phyloP scores from a whole-genome alignment of 768 basidiomycete species.

The Mycena olivaceomarginata region DNA sequence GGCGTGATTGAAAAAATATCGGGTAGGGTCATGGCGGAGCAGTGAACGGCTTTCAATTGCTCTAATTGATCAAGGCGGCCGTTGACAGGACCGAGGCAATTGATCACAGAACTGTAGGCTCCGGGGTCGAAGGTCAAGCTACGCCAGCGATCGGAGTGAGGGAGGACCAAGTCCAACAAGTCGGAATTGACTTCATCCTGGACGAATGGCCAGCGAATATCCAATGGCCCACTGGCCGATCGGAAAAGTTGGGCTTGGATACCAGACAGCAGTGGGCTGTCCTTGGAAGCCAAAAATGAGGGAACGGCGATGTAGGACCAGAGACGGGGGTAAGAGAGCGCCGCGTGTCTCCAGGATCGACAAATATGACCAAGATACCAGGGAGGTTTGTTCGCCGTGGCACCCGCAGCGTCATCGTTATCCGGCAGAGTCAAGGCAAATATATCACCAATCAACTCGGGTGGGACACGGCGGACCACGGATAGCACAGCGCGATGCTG shows the following conservation, averaged over 20 bases:
- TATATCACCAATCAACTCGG: neutral
- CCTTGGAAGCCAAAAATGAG: neutral
- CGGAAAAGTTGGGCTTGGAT: neutral
- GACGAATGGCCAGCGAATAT: neutral
- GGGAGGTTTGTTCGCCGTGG: neutral
- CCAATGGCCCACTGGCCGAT: neutral
- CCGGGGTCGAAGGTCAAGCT: neutral
- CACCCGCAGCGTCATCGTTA: neutral
- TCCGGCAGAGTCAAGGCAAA: neutral
- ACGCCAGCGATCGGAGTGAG: neutral
- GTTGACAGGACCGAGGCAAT: neutral
- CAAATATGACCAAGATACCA: conserved; percentile 14
- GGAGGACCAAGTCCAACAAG: neutral
- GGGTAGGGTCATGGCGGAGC: neutral
- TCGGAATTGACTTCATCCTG: neutral
- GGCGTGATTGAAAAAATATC: neutral
- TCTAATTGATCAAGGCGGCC: neutral
- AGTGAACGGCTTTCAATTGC: neutral
- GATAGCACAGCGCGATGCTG: neutral
- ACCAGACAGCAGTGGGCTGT: neutral
- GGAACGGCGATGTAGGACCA: neutral
- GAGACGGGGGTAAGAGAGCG: neutral
- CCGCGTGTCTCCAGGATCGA: neutral
- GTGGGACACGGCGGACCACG: neutral
- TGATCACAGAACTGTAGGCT: too few species aligned